Evolutionary conservation across 768 basidiomycete species (phyloP).

Genomic region (Amylocystis lapponica): DNA sequence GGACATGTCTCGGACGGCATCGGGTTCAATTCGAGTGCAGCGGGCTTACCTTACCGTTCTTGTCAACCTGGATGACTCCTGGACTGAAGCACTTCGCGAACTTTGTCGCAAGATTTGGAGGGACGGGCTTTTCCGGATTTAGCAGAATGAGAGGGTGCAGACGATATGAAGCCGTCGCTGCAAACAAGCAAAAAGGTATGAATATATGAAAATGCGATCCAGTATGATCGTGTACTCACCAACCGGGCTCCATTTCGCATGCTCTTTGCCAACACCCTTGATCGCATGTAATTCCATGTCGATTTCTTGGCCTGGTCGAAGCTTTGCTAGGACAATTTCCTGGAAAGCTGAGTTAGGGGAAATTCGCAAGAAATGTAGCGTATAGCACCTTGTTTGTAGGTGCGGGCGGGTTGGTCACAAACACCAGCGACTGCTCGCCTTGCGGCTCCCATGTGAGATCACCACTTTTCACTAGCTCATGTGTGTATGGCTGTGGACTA

Average conservation of each 20-base stretch:
- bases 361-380: neutral
- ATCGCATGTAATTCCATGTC: constrained; percentile 85
- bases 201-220: neutral
- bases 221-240: constrained; percentile 40
- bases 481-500: constrained; percentile 18
- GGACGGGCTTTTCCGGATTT: constrained; percentile 67
- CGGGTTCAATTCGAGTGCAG: neutral
- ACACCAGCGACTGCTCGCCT: constrained; percentile 69
- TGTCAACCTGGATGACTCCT: constrained; percentile 66
- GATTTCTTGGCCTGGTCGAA: constrained; percentile 86
- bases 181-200: neutral
- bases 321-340: constrained; percentile 86
- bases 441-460: constrained; percentile 75
- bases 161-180: constrained; percentile 96
- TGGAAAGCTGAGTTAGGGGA: neutral
- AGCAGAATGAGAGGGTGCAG: constrained; percentile 78
- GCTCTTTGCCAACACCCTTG: constrained; percentile 90
- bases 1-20: neutral
- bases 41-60: constrained; percentile 40
- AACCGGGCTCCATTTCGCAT: constrained; percentile 95
- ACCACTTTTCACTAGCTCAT: constrained; percentile 44
- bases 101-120: constrained; percentile 68
- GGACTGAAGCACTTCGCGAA: constrained; percentile 87
- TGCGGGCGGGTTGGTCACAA: constrained; percentile 46
- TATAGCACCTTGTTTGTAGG: constrained; percentile 49